These are phyloP conservation scores for Ulota crispa DNA, from an alignment of 225 moss, liverwort and hornwort genomes.

Conservation along the genomic window DNA sequence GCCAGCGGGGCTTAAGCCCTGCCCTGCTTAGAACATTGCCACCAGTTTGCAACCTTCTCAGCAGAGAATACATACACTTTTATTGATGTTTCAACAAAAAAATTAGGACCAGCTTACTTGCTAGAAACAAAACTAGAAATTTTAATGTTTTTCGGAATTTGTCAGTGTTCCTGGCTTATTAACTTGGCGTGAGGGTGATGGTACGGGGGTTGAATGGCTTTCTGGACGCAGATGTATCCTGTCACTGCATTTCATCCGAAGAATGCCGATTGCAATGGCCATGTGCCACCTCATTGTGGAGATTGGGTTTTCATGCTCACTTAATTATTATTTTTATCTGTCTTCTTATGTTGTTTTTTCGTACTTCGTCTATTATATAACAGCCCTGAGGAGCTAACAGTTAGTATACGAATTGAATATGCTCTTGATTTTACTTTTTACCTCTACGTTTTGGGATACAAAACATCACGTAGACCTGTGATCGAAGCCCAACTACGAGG, in stretches of 20 bases:
- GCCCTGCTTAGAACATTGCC: not conserved
- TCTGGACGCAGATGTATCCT: conserved; percentile 39
- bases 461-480: not conserved
- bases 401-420: not conserved
- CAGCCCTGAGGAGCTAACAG: not conserved
- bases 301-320: conserved; percentile 40
- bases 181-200: conserved; percentile 4
- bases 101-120: not conserved
- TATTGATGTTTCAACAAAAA: not conserved
- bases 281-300: conserved; percentile 56
- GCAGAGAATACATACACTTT: not conserved
- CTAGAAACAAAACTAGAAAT: not conserved
- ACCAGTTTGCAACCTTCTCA: not conserved
- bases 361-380: not conserved
- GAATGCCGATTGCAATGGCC: conserved; percentile 33
- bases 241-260: conserved; percentile 42
- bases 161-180: not conserved
- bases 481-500: not conserved
- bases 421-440: not conserved
- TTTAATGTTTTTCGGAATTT: not conserved
- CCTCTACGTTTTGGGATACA: not conserved
- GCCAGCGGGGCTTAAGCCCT: conserved; percentile 18
- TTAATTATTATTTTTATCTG: not conserved
- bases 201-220: not conserved
- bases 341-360: not conserved